Base-by-base conservation (phyloP, 352 stramenopile species). In the Globisporangium mamillatum region DNA sequence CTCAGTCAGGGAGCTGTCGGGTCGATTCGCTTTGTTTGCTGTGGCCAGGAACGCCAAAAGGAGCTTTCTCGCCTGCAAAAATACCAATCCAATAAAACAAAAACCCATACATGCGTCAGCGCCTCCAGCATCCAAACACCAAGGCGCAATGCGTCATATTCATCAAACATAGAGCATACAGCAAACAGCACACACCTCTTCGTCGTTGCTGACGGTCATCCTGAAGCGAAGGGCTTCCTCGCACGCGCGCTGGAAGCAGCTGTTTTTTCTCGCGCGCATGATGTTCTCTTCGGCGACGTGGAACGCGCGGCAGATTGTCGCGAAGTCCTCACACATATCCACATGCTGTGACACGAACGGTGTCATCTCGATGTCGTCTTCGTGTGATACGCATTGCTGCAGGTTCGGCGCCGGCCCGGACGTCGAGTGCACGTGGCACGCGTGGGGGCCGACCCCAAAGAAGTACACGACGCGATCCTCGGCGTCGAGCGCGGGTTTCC, bases 401-500 rank as follows among this genome's bases (percentile, higher is more conserved):
- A 89, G 66, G 34, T 75, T 88, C 12, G 84, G 84, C 48, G 77
- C 74, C 1, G 77, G 63, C 2, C 78, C 73, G 1, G 53, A 24
- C 3, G 61, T 61, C 25, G 64, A 70, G 16, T 61, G 61, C n/a
- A 75, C 74, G 36, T 73, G 75, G 38, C 68, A 77, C 14, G 74
- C 76, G 16, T 58, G 61, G n/a, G 73, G 69, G 2, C 75, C 77
- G 25, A 94, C 79, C 53, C 88, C 88, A 56, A 95, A 91, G 75
- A 93, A 94, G 69, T 86, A 88, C 50, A 95, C 63, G n/a, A 95
- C 67, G 67, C 78, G 77, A 68, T 95, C 86, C 60, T 93, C 88
- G 3, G 27, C 44, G 61, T 90, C 79, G n/a, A 91, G 72, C 67
- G 68, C 75, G 4, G 83, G 83, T 56, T 91, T 90, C 46, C n/a